Evolutionary conservation across 257 asterid genomes (phyloP), one percentile per base, ranked within the genome.

Genomic region (Nicotiana noctiflora): DNA sequence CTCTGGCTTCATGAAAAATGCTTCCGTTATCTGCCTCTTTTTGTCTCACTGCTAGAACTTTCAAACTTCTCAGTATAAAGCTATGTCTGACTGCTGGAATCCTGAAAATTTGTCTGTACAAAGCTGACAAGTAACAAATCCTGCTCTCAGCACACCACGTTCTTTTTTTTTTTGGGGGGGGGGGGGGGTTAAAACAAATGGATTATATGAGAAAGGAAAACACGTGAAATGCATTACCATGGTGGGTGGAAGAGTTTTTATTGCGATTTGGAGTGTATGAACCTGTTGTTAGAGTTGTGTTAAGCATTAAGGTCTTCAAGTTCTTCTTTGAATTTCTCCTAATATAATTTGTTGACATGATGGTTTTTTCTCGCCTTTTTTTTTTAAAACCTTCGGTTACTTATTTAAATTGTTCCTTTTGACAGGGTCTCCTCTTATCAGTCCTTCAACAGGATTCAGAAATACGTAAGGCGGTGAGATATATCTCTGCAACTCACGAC

Each of bases 381-480:
- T 31, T 14, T 6, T 1, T 29, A 29, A 29, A 1, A 31, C 23
- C 25, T 11, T 46, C 14, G 44, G 40, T 13, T 70, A 46, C 32
- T 74, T 23, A 49, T 23, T 10, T 49, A 56, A 62, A 67, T 15
- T 79, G 75, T 62, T 64, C 29, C 23, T 64, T 86, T 52, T 87
- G 88, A 89, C 92, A 95, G 99, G 98, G 97, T 82, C 89, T 91
- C 77, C 87, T 94, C 82, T 87, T 91, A 74, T 94, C 98, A 60
- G 86, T 96, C 83, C 98, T 96, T 84, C 98, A 90, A 86, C 98
- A 92, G 89, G 97, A 90, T 84, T 86, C 96, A 83, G 97, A 93
- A 88, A 86, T 88, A 81, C 97, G 98, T 60, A 74, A 92, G 78
- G 99, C 99, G 89, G 99, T 96, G 86, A 91, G 94, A 83, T 46